Evolutionary conservation across 768 basidiomycete species (phyloP), one percentile per base, ranked within the genome.

Genomic region (Lentinula lateritia): DNA sequence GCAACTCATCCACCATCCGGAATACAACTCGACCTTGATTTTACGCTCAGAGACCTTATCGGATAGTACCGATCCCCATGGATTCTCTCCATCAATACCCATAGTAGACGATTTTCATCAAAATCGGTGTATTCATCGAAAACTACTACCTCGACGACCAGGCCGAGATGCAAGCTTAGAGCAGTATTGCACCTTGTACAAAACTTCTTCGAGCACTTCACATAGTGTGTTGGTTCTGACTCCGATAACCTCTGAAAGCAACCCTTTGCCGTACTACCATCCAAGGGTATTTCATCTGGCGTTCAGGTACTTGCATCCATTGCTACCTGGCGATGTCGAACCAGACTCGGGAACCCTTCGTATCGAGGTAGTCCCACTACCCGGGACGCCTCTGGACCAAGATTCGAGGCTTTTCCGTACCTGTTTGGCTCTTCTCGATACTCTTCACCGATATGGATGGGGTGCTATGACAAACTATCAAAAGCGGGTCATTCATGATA

Each of bases 11-110:
- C 82, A 90, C 41, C 93, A 96, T 69, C 95, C 95, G 6, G 95
- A 98, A 69, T 92, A 93, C 71, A 96, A 95, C 69, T 93, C 93
- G 0, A 90, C 92, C 0, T 81, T 96, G 32, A 96, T 98, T 61
- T 76, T 98, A 16, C 85, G 95, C 1, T 90, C 94, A 0, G 92
- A 96, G 42, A 82, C 81, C 3, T 53, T 90, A 18, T 69, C 71
- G 6, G 80, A 86, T 50, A 65, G 70, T 23, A 70, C 12, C n/a
- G 16, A 50, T 9, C 13, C 28, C 8, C 20, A 32, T 28, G 13
- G 34, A n/a, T 34, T 50, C n/a, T 34, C 58, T 1, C 15, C 58
- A 32, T 16, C 34, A 0, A 61, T 80, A 6, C 81, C 82, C 0
- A 42, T 38, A 1, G 64, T 88, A 23, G 67, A 75, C 2, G 80